Percentiles rank a stretch among this genome's conserved stretches.
These are phyloP conservation scores for Nitzschia sp. DNA, from an alignment of 108 stramenopile species.

Conservation along the genomic window DNA sequence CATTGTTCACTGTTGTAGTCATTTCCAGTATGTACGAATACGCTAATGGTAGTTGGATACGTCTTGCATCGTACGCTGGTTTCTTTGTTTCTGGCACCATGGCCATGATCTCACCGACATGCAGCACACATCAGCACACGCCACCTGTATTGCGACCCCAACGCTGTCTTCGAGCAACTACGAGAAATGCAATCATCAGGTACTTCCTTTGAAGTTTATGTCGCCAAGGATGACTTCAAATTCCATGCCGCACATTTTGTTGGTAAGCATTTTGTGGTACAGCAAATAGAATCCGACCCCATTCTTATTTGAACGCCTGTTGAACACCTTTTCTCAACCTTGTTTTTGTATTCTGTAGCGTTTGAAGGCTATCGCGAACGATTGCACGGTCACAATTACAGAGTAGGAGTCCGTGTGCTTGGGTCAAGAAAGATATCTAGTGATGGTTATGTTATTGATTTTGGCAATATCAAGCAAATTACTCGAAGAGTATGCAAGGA, in stretches of 20 bases:
- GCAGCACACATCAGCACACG: too few species aligned
- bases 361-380: conserved; percentile 91
- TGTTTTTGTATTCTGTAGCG: conserved; percentile 31
- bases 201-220: conserved; percentile 31
- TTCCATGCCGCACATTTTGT: conserved; percentile 98
- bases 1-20: too few species aligned
- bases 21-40: too few species aligned
- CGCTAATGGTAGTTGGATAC: too few species aligned
- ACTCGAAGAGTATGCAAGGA: conserved; percentile 78
- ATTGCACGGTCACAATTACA: conserved; percentile 95
- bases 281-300: too few species aligned
- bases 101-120: neutral
- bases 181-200: too few species aligned
- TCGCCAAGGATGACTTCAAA: conserved; percentile 89
- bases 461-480: conserved; percentile 88
- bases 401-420: conserved; percentile 67
- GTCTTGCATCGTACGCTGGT: too few species aligned
- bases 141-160: too few species aligned
- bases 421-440: conserved; percentile 59
- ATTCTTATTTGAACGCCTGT: too few species aligned
- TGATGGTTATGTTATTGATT: conserved; percentile 94
- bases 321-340: too few species aligned
- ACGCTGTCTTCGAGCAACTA: too few species aligned
- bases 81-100: neutral
- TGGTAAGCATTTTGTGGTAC: neutral